Base-by-base conservation (phyloP, 441 rosid species). In the Populus trichocarpa region DNA sequence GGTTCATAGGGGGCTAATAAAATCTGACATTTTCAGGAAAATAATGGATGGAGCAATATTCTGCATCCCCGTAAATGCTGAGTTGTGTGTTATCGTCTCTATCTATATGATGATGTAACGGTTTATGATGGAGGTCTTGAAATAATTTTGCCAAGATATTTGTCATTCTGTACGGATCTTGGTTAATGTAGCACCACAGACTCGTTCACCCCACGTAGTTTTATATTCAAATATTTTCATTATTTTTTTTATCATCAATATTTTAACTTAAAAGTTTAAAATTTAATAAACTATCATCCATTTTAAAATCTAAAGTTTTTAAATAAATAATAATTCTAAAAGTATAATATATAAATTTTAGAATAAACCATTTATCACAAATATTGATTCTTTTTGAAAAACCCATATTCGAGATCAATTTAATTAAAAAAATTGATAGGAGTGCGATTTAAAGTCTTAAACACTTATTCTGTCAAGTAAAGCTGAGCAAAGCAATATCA, bases 1-100 rank as follows among this genome's bases (percentile, higher is more conserved):
- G 77, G 70, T 67, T 30, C 32, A 67, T 5, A 26, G 36, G 70
- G 16, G 68, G 32, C 32, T 30, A 30, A 32, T 65, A 25, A 26
- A 65, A 65, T 25, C 13, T 26, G 20, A 65, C 68, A 65, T 8
- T 16, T 23, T 25, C 18, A 30, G 69, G 32, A 18, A 38, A 53
- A 59, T 66, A 50, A 67, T 74, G 77, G 64, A 23, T 32, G 73
- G 78, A 72, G 64, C 67, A 25, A 25, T 25, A 20, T 59, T 69
- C 38, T 33, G 28, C 53, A 32, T 79, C 81, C 79, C 67, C 75
- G 71, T 59, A 57, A 36, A 76, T 76, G 35, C 57, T 53, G 23
- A 68, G 23, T 42, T 75, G 72, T 42, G 8, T 7, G 14, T 12
- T 53, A 4, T 40, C 7, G 13, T 32, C 53, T 9, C 32, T 30